Conservation (phyloP, 2,329 filamentous ascomycete genomes). For the Paracamarosporium sp. region DNA sequence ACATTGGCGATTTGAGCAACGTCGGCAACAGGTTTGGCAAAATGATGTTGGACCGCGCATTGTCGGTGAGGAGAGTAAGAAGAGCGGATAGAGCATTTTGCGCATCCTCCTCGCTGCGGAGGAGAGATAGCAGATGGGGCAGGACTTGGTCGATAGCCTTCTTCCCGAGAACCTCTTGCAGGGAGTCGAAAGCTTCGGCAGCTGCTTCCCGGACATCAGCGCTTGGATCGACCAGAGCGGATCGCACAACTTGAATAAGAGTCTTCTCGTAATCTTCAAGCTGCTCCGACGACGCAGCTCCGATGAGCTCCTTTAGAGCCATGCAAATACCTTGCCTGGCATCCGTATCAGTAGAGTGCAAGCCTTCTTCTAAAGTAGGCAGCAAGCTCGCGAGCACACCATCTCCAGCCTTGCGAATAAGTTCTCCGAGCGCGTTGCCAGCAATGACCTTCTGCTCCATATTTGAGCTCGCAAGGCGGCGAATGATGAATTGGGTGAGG, state of each 20-base stretch:
- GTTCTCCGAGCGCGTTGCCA: conserved; percentile 92
- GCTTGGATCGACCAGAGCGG: conserved; percentile 88
- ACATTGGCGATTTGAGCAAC: conserved; percentile 86
- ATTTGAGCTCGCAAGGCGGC: conserved; percentile 90
- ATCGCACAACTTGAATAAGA: conserved; percentile 90
- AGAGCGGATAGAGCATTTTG: conserved; percentile 92
- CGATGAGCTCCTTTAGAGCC: conserved; percentile 90
- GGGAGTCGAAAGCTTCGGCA: conserved; percentile 93
- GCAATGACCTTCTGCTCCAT: conserved; percentile 99
- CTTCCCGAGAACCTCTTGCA: conserved; percentile 94
- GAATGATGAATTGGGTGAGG: conserved; percentile 92
- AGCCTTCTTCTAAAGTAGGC: conserved; percentile 89
- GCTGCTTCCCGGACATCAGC: conserved; percentile 92
- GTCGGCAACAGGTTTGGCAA: conserved; percentile 95
- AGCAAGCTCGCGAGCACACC: conserved; percentile 86
- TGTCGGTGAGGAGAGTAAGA: conserved; percentile 91
- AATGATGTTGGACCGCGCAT: conserved; percentile 93
- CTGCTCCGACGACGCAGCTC: conserved; percentile 84
- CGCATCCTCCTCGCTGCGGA: conserved; percentile 84
- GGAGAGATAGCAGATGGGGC: conserved; percentile 87
- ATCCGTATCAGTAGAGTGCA: conserved; percentile 90
- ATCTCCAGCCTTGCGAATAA: conserved; percentile 96
- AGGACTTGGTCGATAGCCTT: conserved; percentile 93
- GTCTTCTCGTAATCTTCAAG: conserved; percentile 95
- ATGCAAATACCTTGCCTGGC: conserved; percentile 98